Evolutionary conservation across 1,139 yeast genomes (phyloP), one percentile per base, ranked within the genome.

Genomic region (Nakaseomyces delphensis): DNA sequence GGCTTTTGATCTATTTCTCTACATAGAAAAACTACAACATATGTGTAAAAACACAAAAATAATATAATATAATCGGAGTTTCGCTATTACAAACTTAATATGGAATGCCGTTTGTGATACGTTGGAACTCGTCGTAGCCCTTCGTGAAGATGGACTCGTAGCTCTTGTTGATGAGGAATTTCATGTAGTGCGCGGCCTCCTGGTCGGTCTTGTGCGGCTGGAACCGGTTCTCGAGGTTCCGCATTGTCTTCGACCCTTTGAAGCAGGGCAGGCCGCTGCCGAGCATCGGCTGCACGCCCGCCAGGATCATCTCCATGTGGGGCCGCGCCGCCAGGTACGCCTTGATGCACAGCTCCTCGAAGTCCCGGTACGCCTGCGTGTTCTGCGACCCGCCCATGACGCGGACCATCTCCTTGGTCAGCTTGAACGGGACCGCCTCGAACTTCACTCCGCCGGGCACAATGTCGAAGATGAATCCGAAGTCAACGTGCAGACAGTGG

Each of bases 371-470:
- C 0, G 96, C 91, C 60, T 86, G 95, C 0, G 98, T 86, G 37
- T 76, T 71, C 30, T 76, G 73, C 25, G 76, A 72, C 0, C 98
- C 98, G 16, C 98, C 98, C 79, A 93, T 78, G 1, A 93, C 97
- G 59, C 79, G 74, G 15, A 93, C 83, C 98, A 93, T 93, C 59
- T 93, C 99, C 55, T 83, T 85, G 4, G 98, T 91, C 52, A 93
- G 74, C 62, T 93, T 93, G 71, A 93, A 93, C 13, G 98, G 98
- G 1, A 95, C 96, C 14, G 87, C 95, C 60, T 93, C 99, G 62
- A 93, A 93, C 56, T 82, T 85, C 44, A 93, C 97, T 29, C 98
- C 98, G 51, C 99, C 99, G 3, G 99, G 99, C 30, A 86, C 97
- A 65, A 93, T 91, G 66, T 93, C 98, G 63, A 93, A 93, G 57